Evolutionary conservation across 1,284 basidiomycete species (phyloP).

Genomic region (Rhodotorula mucilaginosa): DNA sequence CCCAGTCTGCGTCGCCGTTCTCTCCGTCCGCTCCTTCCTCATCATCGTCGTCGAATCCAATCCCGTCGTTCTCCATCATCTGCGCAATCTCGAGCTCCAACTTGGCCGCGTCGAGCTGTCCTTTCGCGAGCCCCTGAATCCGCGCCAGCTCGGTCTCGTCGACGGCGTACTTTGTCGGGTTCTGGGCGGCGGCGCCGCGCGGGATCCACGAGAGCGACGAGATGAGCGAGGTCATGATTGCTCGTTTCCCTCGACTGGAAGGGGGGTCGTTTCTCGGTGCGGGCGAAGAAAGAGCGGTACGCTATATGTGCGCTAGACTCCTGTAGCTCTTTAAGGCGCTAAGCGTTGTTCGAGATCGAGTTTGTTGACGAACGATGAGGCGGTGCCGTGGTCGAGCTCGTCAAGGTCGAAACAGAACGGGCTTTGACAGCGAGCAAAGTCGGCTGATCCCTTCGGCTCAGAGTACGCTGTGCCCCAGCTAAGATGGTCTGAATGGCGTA

Average conservation of each 20-base stretch:
- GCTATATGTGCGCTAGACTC: too few species aligned
- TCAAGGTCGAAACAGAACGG: too few species aligned
- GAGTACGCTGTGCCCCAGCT: too few species aligned
- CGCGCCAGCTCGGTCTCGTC: slow-evolving; percentile 88
- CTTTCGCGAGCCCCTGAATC: slow-evolving; percentile 81
- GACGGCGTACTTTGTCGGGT: slow-evolving; percentile 84
- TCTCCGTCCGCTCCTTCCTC: slow-evolving; percentile 44
- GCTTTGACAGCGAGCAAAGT: too few species aligned
- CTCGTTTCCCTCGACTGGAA: not conserved
- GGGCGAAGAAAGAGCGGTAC: too few species aligned
- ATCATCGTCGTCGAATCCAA: slow-evolving; percentile 51
- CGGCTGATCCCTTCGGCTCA: too few species aligned
- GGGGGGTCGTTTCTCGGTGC: not conserved
- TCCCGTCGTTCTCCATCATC: slow-evolving; percentile 61
- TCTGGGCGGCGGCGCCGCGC: slow-evolving; percentile 69
- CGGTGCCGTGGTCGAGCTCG: too few species aligned
- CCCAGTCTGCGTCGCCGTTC: slow-evolving; percentile 30
- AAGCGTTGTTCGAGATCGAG: too few species aligned
- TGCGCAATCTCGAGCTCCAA: slow-evolving; percentile 79
- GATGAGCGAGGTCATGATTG: slow-evolving; percentile 50
- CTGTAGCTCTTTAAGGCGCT: too few species aligned
- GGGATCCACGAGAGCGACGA: slow-evolving; percentile 70
- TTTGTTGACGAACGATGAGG: too few species aligned
- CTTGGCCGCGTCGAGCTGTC: slow-evolving; percentile 82
- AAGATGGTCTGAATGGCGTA: too few species aligned